Percentiles rank a stretch among this genome's conserved stretches.
Conservation (phyloP, 2,329 filamentous ascomycete genomes). For the Diaporthe helianthi region DNA sequence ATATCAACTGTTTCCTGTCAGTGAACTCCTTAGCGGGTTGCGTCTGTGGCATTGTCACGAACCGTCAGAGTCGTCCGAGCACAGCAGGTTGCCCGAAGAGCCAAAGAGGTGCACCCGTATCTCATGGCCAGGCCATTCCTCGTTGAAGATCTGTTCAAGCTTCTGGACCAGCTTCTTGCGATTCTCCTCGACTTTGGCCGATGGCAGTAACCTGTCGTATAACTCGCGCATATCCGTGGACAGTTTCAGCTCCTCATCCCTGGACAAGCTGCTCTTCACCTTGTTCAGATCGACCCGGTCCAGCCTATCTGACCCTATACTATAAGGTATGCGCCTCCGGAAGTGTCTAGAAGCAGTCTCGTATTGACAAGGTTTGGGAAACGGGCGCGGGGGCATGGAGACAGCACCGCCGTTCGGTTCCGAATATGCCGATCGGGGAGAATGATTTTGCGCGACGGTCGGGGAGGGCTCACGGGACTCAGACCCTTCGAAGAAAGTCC, state of each 20-base stretch:
- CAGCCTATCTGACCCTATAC: slow-evolving; percentile 79
- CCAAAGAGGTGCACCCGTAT: slow-evolving; percentile 95
- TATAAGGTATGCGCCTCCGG: slow-evolving; percentile 90
- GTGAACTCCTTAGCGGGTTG: slow-evolving; percentile 26
- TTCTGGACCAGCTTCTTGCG: slow-evolving; percentile 82
- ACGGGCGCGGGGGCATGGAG: slow-evolving; percentile 66
- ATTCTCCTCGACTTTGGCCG: slow-evolving; percentile 76
- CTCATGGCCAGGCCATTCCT: slow-evolving; percentile 88
- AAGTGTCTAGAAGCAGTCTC: slow-evolving; percentile 86
- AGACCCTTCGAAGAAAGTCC: slow-evolving; percentile 76
- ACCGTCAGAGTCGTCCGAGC: slow-evolving; percentile 97
- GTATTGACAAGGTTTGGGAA: slow-evolving; percentile 71
- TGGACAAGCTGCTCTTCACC: slow-evolving; percentile 72
- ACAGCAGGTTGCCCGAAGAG: slow-evolving; percentile 95
- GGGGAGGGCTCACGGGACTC: slow-evolving; percentile 81
- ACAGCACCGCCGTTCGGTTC: slow-evolving; percentile 81
- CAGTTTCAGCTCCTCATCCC: slow-evolving; percentile 77
- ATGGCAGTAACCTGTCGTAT: slow-evolving; percentile 86
- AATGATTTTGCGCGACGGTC: slow-evolving; percentile 76
- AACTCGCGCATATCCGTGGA: slow-evolving; percentile 84
- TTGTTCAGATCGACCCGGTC: slow-evolving; percentile 75
- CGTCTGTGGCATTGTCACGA: slow-evolving; percentile 45
- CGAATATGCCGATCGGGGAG: slow-evolving; percentile 88
- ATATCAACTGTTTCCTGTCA: slow-evolving; percentile 78
- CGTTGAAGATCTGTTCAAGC: slow-evolving; percentile 85